Evolutionary conservation across 306 rosid species (phyloP), one percentile per base, ranked within the genome.

Genomic region (Cicer bijugum): DNA sequence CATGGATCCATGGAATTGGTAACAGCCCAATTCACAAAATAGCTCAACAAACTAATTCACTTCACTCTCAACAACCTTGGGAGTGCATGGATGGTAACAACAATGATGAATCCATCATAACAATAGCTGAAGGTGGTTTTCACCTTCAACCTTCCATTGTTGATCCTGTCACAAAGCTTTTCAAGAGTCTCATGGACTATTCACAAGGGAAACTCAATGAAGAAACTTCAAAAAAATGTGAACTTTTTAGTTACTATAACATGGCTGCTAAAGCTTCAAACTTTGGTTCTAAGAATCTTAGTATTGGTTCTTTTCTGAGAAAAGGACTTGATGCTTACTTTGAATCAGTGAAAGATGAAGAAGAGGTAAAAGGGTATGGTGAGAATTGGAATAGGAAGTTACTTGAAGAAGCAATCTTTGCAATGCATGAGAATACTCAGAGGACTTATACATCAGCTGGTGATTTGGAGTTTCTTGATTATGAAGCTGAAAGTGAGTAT

Each of bases 1-100:
- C 99, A 44, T 94, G 99, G 99, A 94, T 94, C 89, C 99, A 94
- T 67, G 99, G 99, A 74, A 94, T 88, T 85, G 89, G 83, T 6
- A 94, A 89, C 19, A 94, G 99, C 67, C 99, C 99, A 33, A 74
- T 94, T 72, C 84, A 91, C 82, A 77, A 86, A 69, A 90, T 94
- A 40, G 99, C 99, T 40, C 78, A 80, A 11, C 84, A 89, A 71
- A 91, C 78, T 74, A 59, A 81, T 10, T 93, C 97, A 12, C 89
- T 94, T 1, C 76, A 86, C 67, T 94, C 97, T 14, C 82, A 84
- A 65, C 92, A 84, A 69, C 97, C 98, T 7, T 94, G 97, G 98
- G 98, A 94, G 88, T 91, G 91, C 89, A 94, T 94, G 98, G 95
- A 91, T 17, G 89, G 88, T 42, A 72, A 52, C 64, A 75, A 44